Base-by-base conservation (phyloP, 495 filamentous ascomycete species). In the Geopyxis carbonaria region DNA sequence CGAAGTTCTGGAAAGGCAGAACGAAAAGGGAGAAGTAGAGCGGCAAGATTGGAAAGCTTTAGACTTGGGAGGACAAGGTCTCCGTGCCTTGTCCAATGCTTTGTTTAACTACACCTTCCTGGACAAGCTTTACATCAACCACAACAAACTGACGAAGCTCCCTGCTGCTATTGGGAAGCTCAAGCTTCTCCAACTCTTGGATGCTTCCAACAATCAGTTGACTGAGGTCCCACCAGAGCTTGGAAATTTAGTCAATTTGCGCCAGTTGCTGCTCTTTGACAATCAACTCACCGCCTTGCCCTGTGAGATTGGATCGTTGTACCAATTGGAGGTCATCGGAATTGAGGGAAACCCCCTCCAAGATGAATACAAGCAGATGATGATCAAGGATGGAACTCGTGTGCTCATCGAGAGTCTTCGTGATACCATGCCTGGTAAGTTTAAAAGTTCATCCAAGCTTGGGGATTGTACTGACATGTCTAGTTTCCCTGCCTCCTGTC, bases 201-300 rank as follows among this genome's bases (percentile, higher is more conserved):
- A 99, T 59, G 66, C 85, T 3, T 94, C 91, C 0, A 69, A 77
- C 56, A 99, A 99, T 51, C 68, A 84, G 13, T 63, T 99, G 16
- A 70, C 65, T 5, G 76, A 80, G 51, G 64, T 99, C 5, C 89
- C 89, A 4, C 73, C 80, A 13, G 87, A 99, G 65, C 72, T 95
- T 36, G 91, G 89, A 46, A 95, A 95, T 85, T 78, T 93, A 43
- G 81, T 82, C 28, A 82, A 79, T 45, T 63, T 99, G 34, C 76
- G 76, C 53, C 69, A 71, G 28, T 67, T 99, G 1, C 61, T 79
- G 15, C 62, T 93, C 2, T 93, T 92, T 55, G 81, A 94, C 57
- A 99, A 99, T 57, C 64, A 77, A 31, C 75, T 99, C 38, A 71
- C 68, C 36, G 73, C 67, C 5, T 67, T 99, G 14, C 91, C 89